Percentiles rank a stretch among this genome's conserved stretches.
These are phyloP conservation scores for Cryphonectria nitschkei DNA, from an alignment of 2,329 filamentous ascomycete species.

Conservation along the genomic window DNA sequence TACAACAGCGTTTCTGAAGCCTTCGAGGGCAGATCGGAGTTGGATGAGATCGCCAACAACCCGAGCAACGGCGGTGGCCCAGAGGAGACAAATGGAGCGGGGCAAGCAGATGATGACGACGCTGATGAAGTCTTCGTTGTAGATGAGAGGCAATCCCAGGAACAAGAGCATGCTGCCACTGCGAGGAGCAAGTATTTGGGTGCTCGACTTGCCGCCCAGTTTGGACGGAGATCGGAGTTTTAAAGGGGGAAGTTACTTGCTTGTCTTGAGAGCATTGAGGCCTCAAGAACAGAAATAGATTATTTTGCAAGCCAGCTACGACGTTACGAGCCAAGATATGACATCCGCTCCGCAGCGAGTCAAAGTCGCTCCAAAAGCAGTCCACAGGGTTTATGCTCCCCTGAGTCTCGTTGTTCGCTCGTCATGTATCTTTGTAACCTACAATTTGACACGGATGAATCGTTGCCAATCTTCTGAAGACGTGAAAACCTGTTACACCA, in stretches of 20 bases:
- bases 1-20: slow-evolving; percentile 23
- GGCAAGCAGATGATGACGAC: background rate
- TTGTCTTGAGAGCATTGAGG: background rate
- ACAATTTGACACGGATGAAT: background rate
- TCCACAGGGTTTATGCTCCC: background rate
- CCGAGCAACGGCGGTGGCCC: background rate
- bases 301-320: background rate
- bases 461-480: background rate
- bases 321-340: background rate
- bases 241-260: background rate
- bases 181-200: slow-evolving; percentile 10
- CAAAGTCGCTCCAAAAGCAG: background rate
- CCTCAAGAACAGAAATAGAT: background rate
- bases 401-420: background rate
- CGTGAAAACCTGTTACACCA: background rate
- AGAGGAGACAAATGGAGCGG: background rate
- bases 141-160: background rate
- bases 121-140: slow-evolving; percentile 24
- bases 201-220: slow-evolving; percentile 17
- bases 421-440: background rate
- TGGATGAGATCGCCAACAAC: background rate
- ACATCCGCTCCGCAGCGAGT: background rate
- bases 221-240: slow-evolving; percentile 6
- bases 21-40: slow-evolving; percentile 21
- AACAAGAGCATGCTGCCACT: background rate